These are phyloP conservation scores for Gossypium arboreum DNA, from an alignment of 345 rosid genomes.

Conservation along the genomic window DNA sequence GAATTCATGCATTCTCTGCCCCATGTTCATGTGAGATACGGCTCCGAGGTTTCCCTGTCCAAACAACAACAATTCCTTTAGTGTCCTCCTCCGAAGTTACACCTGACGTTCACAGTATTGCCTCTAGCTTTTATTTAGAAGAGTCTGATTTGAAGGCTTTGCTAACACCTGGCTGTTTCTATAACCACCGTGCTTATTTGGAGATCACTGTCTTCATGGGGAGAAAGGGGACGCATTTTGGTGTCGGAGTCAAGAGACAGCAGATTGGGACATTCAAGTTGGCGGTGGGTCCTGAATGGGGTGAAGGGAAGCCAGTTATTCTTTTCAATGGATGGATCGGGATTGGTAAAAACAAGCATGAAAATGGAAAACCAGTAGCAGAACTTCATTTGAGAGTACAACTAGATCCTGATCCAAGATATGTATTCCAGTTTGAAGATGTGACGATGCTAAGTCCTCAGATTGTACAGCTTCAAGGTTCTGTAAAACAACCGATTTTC, in stretches of 20 bases:
- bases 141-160: constrained; percentile 83
- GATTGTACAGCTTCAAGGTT: constrained; percentile 90
- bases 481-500: constrained; percentile 86
- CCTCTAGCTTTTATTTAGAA: constrained; percentile 85
- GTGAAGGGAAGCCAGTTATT: constrained; percentile 62
- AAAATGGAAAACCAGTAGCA: constrained; percentile 51
- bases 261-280: constrained; percentile 75
- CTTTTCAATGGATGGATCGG: constrained; percentile 89
- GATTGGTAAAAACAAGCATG: constrained; percentile 76
- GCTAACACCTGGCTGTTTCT: constrained; percentile 76
- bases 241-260: constrained; percentile 72
- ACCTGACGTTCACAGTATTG: constrained; percentile 68
- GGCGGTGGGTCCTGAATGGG: constrained; percentile 90
- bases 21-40: constrained; percentile 75
- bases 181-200: constrained; percentile 54
- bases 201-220: constrained; percentile 68
- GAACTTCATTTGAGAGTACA: constrained; percentile 89
- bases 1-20: constrained; percentile 43
- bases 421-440: constrained; percentile 90
- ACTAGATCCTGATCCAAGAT: constrained; percentile 93
- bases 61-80: constrained; percentile 64
- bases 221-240: constrained; percentile 67
- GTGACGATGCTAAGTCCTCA: constrained; percentile 76
- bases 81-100: constrained; percentile 63
- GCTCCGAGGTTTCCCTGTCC: constrained; percentile 86